Evolutionary conservation across 192 early-diverging fungal species (phyloP), one percentile per base, ranked within the genome.

Genomic region (Podila epigama): DNA sequence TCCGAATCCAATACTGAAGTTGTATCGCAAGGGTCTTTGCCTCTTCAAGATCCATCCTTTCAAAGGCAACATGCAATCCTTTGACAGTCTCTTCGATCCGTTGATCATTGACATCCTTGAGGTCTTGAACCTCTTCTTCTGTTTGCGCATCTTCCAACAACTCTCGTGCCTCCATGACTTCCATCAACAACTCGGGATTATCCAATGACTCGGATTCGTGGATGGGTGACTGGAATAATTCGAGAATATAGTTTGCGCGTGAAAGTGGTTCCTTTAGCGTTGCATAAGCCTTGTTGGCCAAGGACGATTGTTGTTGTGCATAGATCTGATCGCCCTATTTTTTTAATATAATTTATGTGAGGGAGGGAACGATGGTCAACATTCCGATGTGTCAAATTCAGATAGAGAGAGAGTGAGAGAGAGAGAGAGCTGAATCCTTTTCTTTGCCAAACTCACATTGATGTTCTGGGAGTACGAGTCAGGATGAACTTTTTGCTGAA

Each of bases 281-380:
- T 25, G 93, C 80, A 59, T 95, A 95, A 12, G 91, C 95, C 65
- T 96, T 93, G 86, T 97, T 97, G 48, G 94, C 87, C 64, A 91
- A 88, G 3, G 92, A 86, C 0, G 94, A 96, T 58, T 93, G 94
- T 31, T 75, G 70, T 29, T 91, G 88, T 22, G 91, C 90, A 58
- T 87, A 85, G 5, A 70, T 35, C 55, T 87, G 81, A 63, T 94
- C 91, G 54, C 85, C 72, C 90, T 90, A 81, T 57, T 20, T 60
- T 29, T 25, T 63, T 48, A 48, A 31, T 9, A 37, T 20, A n/a
- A n/a, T n/a, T n/a, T n/a, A n/a, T 6, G n/a, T 35, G 1, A 42
- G 16, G 41, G 10, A 12, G 4, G 29, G 11, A 39, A 10, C 9
- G 8, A 31, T 22, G 32, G 32, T 5, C 3, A 58, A 32, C 3